These are phyloP conservation scores for Trichoderma semiorbis DNA, from an alignment of 2,329 filamentous ascomycete species.

Conservation along the genomic window DNA sequence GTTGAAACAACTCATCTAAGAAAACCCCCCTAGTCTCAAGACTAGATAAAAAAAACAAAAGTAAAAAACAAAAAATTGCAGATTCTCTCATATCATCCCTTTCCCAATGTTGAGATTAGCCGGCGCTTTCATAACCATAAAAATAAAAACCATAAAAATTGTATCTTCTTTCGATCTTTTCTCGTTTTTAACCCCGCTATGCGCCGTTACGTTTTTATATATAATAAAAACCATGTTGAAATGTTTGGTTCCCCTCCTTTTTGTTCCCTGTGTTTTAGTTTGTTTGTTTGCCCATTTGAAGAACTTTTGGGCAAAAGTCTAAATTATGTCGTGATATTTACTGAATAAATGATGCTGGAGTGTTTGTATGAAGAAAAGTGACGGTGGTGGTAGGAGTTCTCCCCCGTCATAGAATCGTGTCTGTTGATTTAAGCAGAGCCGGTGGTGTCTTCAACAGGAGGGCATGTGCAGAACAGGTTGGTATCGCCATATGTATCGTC, in stretches of 20 bases:
- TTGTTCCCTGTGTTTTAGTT: background rate
- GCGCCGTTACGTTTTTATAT: background rate
- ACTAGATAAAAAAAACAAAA: background rate
- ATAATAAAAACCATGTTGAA: conserved; percentile 26
- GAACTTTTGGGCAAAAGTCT: background rate
- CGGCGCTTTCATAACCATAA: conserved; percentile 15
- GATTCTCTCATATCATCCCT: conserved; percentile 5
- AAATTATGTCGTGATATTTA: conserved; percentile 8
- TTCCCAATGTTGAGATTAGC: conserved; percentile 26
- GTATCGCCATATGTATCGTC: conserved; percentile 88
- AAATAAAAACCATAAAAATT: background rate
- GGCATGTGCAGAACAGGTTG: conserved; percentile 93
- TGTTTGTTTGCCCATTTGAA: background rate
- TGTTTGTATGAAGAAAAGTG: background rate
- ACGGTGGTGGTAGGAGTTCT: background rate
- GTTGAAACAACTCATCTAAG: background rate
- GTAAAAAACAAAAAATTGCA: conserved; percentile 1
- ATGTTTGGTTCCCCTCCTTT: conserved; percentile 9
- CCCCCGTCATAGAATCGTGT: background rate
- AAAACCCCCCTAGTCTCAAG: background rate
- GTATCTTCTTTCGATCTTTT: background rate
- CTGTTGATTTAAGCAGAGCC: conserved; percentile 7
- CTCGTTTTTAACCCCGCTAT: conserved; percentile 1
- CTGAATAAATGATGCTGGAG: background rate
- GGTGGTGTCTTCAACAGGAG: conserved; percentile 68